Base-by-base conservation (phyloP, 1,139 yeast genomes). In the Magnusiomyces tetraspermus region DNA sequence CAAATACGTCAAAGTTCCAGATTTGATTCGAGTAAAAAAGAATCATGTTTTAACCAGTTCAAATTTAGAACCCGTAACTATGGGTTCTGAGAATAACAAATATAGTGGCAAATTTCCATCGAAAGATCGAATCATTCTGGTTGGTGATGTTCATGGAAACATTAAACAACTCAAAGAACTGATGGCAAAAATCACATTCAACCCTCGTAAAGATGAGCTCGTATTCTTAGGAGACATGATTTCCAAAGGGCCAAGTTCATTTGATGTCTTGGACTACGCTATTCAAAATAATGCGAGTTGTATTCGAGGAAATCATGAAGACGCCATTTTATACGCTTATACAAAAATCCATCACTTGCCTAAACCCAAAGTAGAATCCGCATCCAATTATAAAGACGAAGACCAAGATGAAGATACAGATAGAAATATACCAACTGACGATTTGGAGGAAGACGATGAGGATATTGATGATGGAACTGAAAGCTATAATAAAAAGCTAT, bases 101-200 rank as follows among this genome's bases (percentile, higher is more conserved):
- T 10, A 17, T 19, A 4, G 21, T 19, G 42, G 21, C 23, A 17
- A 21, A 19, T 38, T 38, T 38, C 42, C 42, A 19, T 19, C 42
- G 11, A 38, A 38, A 38, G 10, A 44, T 21, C 48, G 56, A 58
- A 63, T 85, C 33, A 74, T 90, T 17, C 65, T 89, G 53, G 74
- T 90, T 36, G 97, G 97, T 2, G 97, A 90, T 66, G 79, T 90
- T 26, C 97, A 90, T 67, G 97, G 97, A 1, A 82, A 83, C 61
- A 79, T 74, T 59, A 69, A 70, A 2, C 78, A 80, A 61, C 71
- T 89, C 54, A 63, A 66, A 54, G 68, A 73, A 49, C 71, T 90
- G 48, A 67, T 89, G 54, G 61, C 68, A 19, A 63, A 69, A 58
- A 62, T 64, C 37, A 66, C 76, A 5, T 85, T 72, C 63, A 68